These are phyloP conservation scores for Melanomma pulvis-pyrius DNA, from an alignment of 495 filamentous ascomycete species.

Conservation along the genomic window DNA sequence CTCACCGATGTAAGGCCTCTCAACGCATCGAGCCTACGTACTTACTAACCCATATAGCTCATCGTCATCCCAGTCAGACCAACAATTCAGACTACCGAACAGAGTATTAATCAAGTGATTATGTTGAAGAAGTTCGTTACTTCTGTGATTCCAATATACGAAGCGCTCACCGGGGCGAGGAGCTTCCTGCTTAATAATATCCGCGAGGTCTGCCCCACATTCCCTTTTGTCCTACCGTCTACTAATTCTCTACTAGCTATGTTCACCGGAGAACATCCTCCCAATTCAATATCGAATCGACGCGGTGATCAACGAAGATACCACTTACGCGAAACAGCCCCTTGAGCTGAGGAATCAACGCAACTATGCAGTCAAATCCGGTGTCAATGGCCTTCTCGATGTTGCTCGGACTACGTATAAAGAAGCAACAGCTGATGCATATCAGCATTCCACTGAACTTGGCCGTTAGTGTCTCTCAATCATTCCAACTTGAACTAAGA, in stretches of 20 bases:
- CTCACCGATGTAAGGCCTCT: conserved; percentile 58
- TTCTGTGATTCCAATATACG: conserved; percentile 66
- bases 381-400: conserved; percentile 83
- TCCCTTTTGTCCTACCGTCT: not conserved
- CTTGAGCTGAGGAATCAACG: conserved; percentile 89
- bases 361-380: conserved; percentile 89
- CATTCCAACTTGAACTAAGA: not conserved
- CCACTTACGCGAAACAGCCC: conserved; percentile 74
- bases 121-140: conserved; percentile 81
- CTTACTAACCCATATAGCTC: conserved; percentile 54
- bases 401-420: conserved; percentile 85
- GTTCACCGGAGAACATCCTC: conserved; percentile 60
- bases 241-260: conserved; percentile 54
- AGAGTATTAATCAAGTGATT: conserved; percentile 83
- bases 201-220: conserved; percentile 54
- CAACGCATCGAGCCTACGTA: not conserved
- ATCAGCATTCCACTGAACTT: conserved; percentile 68
- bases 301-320: conserved; percentile 77
- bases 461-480: conserved; percentile 49
- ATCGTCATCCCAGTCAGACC: conserved; percentile 68
- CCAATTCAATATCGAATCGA: conserved; percentile 67
- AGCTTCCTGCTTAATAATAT: conserved; percentile 68
- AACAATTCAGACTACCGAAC: conserved; percentile 68
- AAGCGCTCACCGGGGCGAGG: conserved; percentile 66
- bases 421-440: conserved; percentile 76